phyloP scores from a whole-genome alignment of 1,284 basidiomycete genomes.

The Lignosus rhinocerotis region DNA sequence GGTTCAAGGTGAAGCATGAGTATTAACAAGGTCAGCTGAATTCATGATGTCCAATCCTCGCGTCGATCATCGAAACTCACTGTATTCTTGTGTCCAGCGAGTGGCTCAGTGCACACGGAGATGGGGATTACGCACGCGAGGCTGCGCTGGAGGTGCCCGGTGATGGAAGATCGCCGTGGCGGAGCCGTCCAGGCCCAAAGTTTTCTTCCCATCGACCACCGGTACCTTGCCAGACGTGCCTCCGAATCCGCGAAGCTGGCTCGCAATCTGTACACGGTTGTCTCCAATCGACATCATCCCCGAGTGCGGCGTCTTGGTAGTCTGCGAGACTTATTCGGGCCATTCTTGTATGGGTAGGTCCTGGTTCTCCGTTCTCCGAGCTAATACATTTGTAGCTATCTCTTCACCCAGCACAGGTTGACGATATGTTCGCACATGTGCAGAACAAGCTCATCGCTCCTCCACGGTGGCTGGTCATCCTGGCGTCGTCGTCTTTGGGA shows the following conservation, averaged over 20 bases:
- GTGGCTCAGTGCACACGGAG: slow-evolving; percentile 2
- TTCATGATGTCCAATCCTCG: not conserved
- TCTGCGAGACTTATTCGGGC: not conserved
- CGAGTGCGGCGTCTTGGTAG: not conserved
- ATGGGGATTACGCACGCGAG: slow-evolving; percentile 2
- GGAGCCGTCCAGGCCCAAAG: slow-evolving; percentile 2
- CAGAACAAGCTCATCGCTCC: not conserved
- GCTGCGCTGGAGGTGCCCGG: not conserved
- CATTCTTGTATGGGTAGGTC: not conserved
- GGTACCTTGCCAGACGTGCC: not conserved
- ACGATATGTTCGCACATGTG: not conserved
- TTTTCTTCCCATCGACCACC: not conserved
- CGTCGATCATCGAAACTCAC: not conserved
- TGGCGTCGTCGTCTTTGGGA: too few species aligned
- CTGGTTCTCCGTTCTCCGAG: slow-evolving; percentile 6
- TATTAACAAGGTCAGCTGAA: slow-evolving; percentile 2
- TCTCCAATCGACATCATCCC: not conserved
- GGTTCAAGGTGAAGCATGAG: not conserved
- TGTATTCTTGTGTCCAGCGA: not conserved
- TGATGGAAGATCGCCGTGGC: not conserved
- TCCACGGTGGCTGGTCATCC: not conserved
- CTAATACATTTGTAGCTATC: not conserved
- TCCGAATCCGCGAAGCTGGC: not conserved
- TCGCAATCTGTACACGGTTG: not conserved
- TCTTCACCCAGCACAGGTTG: not conserved